phyloP scores from a whole-genome alignment of 768 basidiomycete species.

The Peribolospora baueri region DNA sequence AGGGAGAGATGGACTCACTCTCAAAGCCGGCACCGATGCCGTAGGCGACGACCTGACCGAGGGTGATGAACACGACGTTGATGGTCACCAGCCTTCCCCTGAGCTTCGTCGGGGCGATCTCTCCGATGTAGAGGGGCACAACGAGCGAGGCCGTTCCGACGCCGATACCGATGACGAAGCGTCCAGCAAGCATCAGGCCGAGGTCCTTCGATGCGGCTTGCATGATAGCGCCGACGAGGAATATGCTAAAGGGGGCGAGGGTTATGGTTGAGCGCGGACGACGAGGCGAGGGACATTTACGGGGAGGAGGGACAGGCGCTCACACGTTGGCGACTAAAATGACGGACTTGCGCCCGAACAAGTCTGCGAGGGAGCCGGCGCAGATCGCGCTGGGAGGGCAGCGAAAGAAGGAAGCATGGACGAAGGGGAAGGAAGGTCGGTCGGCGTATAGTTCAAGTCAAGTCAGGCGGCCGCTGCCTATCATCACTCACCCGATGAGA shows the following conservation, averaged over 20 bases:
- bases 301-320: conserved; percentile 6
- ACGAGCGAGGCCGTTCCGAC: conserved; percentile 35
- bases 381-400: conserved; percentile 1
- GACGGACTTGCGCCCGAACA: conserved; percentile 9
- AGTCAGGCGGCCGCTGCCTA: no score
- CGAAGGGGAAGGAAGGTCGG: no score
- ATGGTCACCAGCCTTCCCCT: conserved; percentile 56
- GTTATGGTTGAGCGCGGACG: no score
- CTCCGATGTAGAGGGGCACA: conserved; percentile 59
- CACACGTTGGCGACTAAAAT: conserved; percentile 6
- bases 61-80: conserved; percentile 59
- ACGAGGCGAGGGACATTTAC: not conserved
- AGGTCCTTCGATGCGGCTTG: conserved; percentile 7
- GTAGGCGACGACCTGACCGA: conserved; percentile 57
- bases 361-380: conserved; percentile 7
- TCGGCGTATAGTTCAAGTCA: no score
- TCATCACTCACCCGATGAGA: conserved; percentile 1
- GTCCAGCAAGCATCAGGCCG: conserved; percentile 38
- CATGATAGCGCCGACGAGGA: conserved; percentile 1
- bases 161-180: conserved; percentile 40
- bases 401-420: no score
- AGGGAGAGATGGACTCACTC: not conserved
- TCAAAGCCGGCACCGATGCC: conserved; percentile 45
- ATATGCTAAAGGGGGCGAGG: not conserved
- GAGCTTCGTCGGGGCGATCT: conserved; percentile 46